Evolutionary conservation across 176 grass and related monocot species (phyloP), one percentile per base, ranked within the genome.

Genomic region (Hyparrhenia diplandra): DNA sequence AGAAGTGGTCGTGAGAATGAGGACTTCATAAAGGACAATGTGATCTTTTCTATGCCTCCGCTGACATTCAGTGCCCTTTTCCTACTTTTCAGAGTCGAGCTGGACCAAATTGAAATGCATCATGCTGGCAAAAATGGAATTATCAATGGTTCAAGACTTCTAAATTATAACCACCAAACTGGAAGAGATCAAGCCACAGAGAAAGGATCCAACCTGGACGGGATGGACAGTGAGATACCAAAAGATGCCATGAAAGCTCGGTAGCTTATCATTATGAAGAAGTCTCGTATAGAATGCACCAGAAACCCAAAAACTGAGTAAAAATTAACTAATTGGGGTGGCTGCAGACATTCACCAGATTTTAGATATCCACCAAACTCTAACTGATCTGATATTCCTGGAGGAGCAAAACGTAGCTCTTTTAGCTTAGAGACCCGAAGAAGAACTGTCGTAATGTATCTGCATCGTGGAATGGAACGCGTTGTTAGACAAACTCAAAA

Each of bases 361-460:
- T 93, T 94, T 64, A 98, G 75, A 90, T 95, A 98, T n/a, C 92
- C 88, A 68, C 69, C 60, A 82, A 95, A 95, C 18, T 95, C 72
- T 76, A 98, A 88, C 83, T 98, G 84, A n/a, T 93, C 83, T n/a
- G n/a, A n/a, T 67, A 93, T 46, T 82, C 73, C 92, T 41, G 92
- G 95, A 84, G 95, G 92, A 94, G 69, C 85, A 98, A 73, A 84
- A 92, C 81, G n/a, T n/a, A 47, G 88, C 84, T 89, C 75, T 94
- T 87, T 89, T 94, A 81, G n/a, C 92, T 85, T 67, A 98, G 86
- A 83, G 90, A 89, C 68, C 73, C 93, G 83, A 87, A 98, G 92
- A 61, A 98, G 80, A 80, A 89, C 43, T 9, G 88, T 85, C 78
- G 87, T 91, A 74, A 94, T 85, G 65, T 98, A 98, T 79, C 95